Percentiles rank a stretch among this genome's conserved stretches.
Evolutionary conservation across 2,329 filamentous ascomycete species (phyloP).

Genomic region (Talaromyces sp.): DNA sequence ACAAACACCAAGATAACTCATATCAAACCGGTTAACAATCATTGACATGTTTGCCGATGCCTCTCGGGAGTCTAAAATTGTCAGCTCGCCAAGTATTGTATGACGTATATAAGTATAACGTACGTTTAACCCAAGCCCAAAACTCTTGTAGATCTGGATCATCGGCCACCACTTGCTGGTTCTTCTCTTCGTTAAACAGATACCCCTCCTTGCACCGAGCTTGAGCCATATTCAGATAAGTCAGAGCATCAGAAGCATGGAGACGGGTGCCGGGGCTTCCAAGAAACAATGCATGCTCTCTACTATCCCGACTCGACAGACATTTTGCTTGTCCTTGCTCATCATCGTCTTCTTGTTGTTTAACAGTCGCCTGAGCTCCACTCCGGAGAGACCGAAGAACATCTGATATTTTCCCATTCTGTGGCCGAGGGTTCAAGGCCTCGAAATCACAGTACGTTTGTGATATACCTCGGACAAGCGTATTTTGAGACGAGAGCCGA

Average conservation of each 20-base stretch:
- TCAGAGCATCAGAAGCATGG: slow-evolving; percentile 35
- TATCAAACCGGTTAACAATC: slow-evolving; percentile 52
- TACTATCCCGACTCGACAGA: slow-evolving; percentile 34
- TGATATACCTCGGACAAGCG: slow-evolving; percentile 27
- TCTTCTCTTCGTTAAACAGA: slow-evolving; percentile 50
- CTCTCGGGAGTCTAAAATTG: slow-evolving; percentile 30
- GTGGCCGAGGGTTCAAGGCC: slow-evolving; percentile 26
- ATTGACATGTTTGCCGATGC: slow-evolving; percentile 47
- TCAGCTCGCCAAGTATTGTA: slow-evolving; percentile 11
- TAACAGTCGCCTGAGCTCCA: slow-evolving; percentile 1
- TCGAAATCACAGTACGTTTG: slow-evolving; percentile 26
- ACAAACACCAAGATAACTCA: slow-evolving; percentile 58
- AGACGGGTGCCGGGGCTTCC: slow-evolving; percentile 25
- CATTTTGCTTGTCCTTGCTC: slow-evolving; percentile 14
- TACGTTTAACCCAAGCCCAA: slow-evolving; percentile 56
- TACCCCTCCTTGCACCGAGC: slow-evolving; percentile 53
- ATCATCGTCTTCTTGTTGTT: not conserved
- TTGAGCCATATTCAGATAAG: slow-evolving; percentile 37
- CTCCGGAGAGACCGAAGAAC: slow-evolving; percentile 19
- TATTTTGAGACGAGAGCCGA: slow-evolving; percentile 33
- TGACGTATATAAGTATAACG: slow-evolving; percentile 15
- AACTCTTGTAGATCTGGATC: slow-evolving; percentile 54
- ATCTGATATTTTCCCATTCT: slow-evolving; percentile 24
- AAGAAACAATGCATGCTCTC: slow-evolving; percentile 31
- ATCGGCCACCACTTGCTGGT: slow-evolving; percentile 52